Conservation (phyloP, 169 alveolate species). For the Neospora caninum region DNA sequence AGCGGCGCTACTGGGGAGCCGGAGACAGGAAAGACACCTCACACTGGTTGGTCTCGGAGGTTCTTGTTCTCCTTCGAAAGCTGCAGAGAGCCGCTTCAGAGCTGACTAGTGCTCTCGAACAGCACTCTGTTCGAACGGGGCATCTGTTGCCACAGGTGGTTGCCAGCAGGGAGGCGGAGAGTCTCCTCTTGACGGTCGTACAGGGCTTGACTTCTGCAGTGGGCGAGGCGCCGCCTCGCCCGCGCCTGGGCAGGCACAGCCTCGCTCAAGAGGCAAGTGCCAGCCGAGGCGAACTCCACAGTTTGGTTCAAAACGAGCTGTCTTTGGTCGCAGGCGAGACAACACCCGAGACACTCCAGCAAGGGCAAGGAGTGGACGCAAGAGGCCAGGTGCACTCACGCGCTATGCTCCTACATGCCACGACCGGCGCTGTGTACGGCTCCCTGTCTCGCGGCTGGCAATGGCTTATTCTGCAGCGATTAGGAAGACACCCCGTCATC, state of each 20-base stretch:
- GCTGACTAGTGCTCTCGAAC: not conserved
- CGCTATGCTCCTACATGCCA: not conserved
- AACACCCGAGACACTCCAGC: not conserved
- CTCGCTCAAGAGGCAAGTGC: not conserved
- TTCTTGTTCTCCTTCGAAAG: not conserved
- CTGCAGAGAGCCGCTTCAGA: constrained; percentile 5
- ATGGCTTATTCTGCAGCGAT: not conserved
- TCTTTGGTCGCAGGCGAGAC: not conserved
- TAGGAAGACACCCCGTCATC: not conserved
- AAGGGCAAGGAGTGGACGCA: not conserved
- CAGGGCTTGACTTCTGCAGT: not conserved
- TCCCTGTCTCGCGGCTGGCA: constrained; percentile 5
- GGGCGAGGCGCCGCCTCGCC: not conserved
- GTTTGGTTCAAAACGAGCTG: not conserved
- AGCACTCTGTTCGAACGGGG: not conserved
- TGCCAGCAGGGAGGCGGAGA: constrained; percentile 11
- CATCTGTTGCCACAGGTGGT: constrained; percentile 15
- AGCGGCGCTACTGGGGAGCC: not conserved
- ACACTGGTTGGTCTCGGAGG: not conserved
- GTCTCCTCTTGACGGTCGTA: not conserved
- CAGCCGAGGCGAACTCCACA: not conserved
- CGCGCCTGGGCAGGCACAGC: not conserved
- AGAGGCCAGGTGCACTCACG: not conserved
- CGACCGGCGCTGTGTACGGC: not conserved
- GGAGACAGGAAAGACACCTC: not conserved